A percentile compares a stretch with the other conserved stretches of the same genome.
Conservation (phyloP, 306 rosid genomes). For the Quercus mongolica region DNA sequence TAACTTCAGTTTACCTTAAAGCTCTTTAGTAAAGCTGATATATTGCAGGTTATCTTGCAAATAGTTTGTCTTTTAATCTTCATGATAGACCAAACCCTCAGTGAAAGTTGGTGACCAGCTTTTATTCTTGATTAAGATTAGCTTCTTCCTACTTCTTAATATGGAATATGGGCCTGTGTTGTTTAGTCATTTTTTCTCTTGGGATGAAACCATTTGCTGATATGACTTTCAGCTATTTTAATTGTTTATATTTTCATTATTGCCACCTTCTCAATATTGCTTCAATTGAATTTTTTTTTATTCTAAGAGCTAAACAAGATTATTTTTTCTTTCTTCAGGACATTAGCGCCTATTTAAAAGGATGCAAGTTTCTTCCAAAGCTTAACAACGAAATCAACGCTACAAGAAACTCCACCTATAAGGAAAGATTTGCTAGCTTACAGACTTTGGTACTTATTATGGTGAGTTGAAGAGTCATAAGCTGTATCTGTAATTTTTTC, state of each 20-base stretch:
- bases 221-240: neutral
- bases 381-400: constrained; percentile 67
- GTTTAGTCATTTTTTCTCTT: constrained; percentile 1
- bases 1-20: constrained; percentile 3
- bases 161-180: neutral
- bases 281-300: neutral
- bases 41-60: constrained; percentile 1
- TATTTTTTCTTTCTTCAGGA: constrained; percentile 42
- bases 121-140: neutral
- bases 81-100: neutral
- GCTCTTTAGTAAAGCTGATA: neutral
- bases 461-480: constrained; percentile 50
- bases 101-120: neutral
- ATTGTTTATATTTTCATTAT: neutral
- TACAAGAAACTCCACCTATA: constrained; percentile 54
- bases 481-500: constrained; percentile 12
- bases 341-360: constrained; percentile 44
- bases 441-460: constrained; percentile 68
- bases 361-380: constrained; percentile 73
- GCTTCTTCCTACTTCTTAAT: neutral
- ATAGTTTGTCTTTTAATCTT: neutral
- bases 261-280: neutral
- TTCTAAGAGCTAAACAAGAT: neutral
- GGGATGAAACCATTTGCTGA: constrained; percentile 1
- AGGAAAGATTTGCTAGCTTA: constrained; percentile 69